phyloP scores from a whole-genome alignment of 2,329 filamentous ascomycete genomes.

The Fusarium incarnatum region DNA sequence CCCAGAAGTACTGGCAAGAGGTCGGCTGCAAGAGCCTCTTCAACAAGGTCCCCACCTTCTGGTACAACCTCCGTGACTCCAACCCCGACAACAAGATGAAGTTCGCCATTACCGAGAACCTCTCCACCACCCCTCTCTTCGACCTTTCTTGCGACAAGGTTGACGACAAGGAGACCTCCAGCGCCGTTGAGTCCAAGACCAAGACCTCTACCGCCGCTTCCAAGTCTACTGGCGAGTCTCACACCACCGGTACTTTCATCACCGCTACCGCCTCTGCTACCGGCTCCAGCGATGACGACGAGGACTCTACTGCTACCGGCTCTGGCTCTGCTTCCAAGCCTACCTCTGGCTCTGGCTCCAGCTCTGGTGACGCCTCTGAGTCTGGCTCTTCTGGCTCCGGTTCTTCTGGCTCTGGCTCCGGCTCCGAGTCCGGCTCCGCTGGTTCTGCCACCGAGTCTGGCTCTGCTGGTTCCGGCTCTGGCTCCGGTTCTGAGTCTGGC shows the following conservation, averaged over 20 bases:
- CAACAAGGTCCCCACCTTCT: constrained; percentile 67
- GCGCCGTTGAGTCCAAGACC: constrained; percentile 38
- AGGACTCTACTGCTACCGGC: constrained; percentile 58
- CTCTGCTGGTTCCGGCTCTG: constrained; percentile 29
- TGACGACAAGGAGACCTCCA: constrained; percentile 39
- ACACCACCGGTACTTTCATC: constrained; percentile 56
- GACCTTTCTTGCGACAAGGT: constrained; percentile 64
- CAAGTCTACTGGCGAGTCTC: constrained; percentile 23
- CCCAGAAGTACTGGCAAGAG: constrained; percentile 72
- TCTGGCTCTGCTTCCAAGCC: constrained; percentile 29
- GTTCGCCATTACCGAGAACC: constrained; percentile 67
- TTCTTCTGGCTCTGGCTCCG: constrained; percentile 17
- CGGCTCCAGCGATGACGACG: constrained; percentile 59
- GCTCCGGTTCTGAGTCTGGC: constrained; percentile 21
- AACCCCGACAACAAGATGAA: constrained; percentile 69
- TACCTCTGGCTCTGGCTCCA: constrained; percentile 21
- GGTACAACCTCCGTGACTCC: constrained; percentile 71
- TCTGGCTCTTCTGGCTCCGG: constrained; percentile 17
- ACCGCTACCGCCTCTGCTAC: constrained; percentile 54
- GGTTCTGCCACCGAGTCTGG: constrained; percentile 27
- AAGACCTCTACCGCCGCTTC: constrained; percentile 23
- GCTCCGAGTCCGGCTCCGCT: constrained; percentile 13
- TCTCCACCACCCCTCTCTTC: constrained; percentile 63
- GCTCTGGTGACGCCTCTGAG: constrained; percentile 12
- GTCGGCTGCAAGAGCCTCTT: constrained; percentile 71